These are phyloP conservation scores for Pseudogymnoascus sp. DNA, from an alignment of 2,329 filamentous ascomycete genomes.

Conservation along the genomic window DNA sequence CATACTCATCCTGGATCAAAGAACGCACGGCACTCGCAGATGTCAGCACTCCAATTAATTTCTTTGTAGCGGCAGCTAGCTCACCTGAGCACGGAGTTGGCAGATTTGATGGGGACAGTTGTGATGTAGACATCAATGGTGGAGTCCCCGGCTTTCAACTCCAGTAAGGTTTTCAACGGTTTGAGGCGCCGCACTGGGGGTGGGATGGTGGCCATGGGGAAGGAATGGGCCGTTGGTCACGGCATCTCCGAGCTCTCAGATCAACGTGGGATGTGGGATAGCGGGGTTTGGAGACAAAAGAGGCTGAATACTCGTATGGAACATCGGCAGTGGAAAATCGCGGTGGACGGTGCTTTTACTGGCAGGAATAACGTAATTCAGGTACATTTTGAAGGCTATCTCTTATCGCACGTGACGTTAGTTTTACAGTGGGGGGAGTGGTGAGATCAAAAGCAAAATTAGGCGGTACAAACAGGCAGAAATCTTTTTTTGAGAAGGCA, in stretches of 20 bases:
- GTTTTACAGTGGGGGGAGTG: not conserved
- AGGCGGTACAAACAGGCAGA: not conserved
- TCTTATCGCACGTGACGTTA: not conserved
- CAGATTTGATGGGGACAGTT: constrained; percentile 60
- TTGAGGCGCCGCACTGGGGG: constrained; percentile 32
- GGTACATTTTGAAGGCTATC: not conserved
- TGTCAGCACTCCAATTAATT: constrained; percentile 7
- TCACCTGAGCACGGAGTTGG: constrained; percentile 65
- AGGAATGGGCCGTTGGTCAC: not conserved
- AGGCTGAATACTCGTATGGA: not conserved
- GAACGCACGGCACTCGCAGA: constrained; percentile 43
- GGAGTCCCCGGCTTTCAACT: constrained; percentile 50
- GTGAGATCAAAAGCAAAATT: not conserved
- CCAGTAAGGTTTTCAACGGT: constrained; percentile 55
- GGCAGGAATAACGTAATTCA: not conserved
- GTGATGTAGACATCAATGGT: constrained; percentile 61
- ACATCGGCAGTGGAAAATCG: not conserved
- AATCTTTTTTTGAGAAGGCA: constrained; percentile 1
- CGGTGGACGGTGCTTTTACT: not conserved
- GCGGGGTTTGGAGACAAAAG: not conserved
- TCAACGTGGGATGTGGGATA: not conserved
- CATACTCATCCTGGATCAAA: constrained; percentile 49
- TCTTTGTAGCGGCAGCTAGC: constrained; percentile 24
- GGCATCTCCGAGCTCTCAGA: not conserved
- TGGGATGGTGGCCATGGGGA: not conserved